Base-by-base conservation (phyloP, 2,329 filamentous ascomycete genomes). In the Penicillium sp. region DNA sequence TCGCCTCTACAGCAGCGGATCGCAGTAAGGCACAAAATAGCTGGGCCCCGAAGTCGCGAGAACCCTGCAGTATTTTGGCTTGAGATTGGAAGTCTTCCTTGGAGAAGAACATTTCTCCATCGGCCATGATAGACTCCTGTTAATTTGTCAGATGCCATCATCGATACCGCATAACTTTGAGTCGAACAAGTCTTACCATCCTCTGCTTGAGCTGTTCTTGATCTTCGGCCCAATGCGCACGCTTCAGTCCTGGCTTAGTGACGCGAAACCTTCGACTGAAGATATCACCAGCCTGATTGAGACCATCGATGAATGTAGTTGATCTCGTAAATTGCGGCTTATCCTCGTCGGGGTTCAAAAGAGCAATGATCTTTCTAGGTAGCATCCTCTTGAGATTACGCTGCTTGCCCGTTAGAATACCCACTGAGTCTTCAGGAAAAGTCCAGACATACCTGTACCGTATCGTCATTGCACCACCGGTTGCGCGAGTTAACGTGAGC, bases 11-110 rank as follows among this genome's bases (percentile, higher is more conserved):
- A 2, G 92, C 93, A n/a, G 85, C 87, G n/a, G 88, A 86, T 19
- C 95, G 88, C 4, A 99, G 83, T 35, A 98, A 78, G 2, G 93
- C 91, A 75, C 95, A 98, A 71, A 96, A 97, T 0, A 99, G 77
- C 74, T 98, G 93, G 1, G 92, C 91, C 0, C 93, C 95, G 10
- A 96, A 84, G 75, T 99, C 95, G 66, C 93, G 87, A 9, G 94
- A 98, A 0, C 94, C 96, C 66, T 88, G 82, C 19, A 96, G 77
- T 5, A 80, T 85, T 62, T 81, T 84, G 0, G 93, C 92, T 33
- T 91, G 89, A 40, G 83, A 82, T 4, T 85, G 83, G 70, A 98
- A 98, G 66, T 96, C 92, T 0, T 83, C 79, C 61, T 85, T 88
- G 30, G 92, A 90, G 53, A 90, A 78, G 22, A 88, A 85, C 0